Evolutionary conservation across 495 filamentous ascomycete genomes (phyloP).

Genomic region (Copromyces sp.): DNA sequence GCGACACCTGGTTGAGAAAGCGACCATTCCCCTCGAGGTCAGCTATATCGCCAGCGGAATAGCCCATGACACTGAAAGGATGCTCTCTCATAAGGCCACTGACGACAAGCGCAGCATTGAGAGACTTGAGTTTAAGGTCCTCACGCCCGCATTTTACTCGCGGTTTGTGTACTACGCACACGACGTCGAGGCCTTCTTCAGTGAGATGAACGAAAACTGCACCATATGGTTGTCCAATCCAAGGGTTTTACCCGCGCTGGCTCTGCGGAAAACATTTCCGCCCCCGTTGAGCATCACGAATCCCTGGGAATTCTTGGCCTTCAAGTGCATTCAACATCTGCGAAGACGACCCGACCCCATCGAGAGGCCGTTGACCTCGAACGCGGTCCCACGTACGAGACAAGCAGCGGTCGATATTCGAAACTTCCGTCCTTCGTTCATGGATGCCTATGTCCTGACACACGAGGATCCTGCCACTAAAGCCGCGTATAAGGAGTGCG

Average conservation of each 20-base stretch:
- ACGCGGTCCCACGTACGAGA: background rate
- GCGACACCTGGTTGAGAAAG: constrained; percentile 32
- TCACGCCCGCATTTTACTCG: constrained; percentile 52
- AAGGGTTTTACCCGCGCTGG: constrained; percentile 32
- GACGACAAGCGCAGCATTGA: constrained; percentile 5
- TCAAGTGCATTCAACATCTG: constrained; percentile 28
- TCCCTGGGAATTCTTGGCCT: constrained; percentile 23
- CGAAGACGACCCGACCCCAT: constrained; percentile 26
- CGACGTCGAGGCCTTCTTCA: constrained; percentile 39
- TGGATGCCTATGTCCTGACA: constrained; percentile 32
- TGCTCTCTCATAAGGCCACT: constrained; percentile 22
- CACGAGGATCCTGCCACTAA: constrained; percentile 16
- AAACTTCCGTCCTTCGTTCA: constrained; percentile 28
- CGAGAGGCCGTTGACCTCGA: constrained; percentile 24
- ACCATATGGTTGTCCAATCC: constrained; percentile 43
- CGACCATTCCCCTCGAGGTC: constrained; percentile 29
- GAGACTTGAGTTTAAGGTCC: constrained; percentile 38
- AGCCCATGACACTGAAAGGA: constrained; percentile 21
- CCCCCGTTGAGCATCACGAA: constrained; percentile 16
- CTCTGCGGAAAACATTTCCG: constrained; percentile 20
- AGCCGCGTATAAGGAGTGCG: constrained; percentile 18
- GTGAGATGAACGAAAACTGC: constrained; percentile 38
- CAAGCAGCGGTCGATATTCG: constrained; percentile 20
- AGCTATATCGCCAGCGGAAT: constrained; percentile 43
- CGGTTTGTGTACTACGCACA: constrained; percentile 44